Conservation (phyloP, 1,284 basidiomycete species). For the Mycena citricolor region DNA sequence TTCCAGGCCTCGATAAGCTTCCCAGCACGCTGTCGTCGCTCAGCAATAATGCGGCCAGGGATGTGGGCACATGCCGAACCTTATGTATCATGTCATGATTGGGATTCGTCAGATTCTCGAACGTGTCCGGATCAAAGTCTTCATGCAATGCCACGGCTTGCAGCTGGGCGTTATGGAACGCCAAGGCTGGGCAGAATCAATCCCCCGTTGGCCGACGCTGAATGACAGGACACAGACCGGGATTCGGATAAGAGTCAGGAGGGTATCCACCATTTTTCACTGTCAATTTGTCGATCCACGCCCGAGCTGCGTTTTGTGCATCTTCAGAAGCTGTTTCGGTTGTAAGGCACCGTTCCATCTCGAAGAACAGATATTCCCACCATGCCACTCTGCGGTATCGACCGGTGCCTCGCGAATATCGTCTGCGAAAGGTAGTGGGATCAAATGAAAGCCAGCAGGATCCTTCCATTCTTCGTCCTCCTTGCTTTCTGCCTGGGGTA, state of each 20-base stretch:
- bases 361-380: constrained; percentile 34
- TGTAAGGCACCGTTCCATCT: constrained; percentile 7
- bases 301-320: constrained; percentile 66
- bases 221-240: constrained; percentile 52
- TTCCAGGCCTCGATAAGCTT: constrained; percentile 78
- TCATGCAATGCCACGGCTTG: constrained; percentile 92
- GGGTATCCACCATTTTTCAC: constrained; percentile 81
- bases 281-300: constrained; percentile 78
- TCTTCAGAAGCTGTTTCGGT: constrained; percentile 59
- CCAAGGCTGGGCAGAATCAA: constrained; percentile 51
- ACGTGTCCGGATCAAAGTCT: constrained; percentile 72
- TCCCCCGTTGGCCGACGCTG: neutral
- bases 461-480: constrained; percentile 72
- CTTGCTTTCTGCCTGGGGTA: constrained; percentile 88
- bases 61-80: constrained; percentile 39
- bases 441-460: constrained; percentile 91
- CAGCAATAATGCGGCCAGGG: constrained; percentile 10
- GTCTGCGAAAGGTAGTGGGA: constrained; percentile 90
- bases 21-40: constrained; percentile 63
- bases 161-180: constrained; percentile 86
- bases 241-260: constrained; percentile 91
- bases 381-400: constrained; percentile 54
- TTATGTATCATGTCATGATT: constrained; percentile 79
- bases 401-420: constrained; percentile 83
- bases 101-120: constrained; percentile 81